Conservation (phyloP, 2,329 filamentous ascomycete species). For the Beauveria scarabaeidicola region DNA sequence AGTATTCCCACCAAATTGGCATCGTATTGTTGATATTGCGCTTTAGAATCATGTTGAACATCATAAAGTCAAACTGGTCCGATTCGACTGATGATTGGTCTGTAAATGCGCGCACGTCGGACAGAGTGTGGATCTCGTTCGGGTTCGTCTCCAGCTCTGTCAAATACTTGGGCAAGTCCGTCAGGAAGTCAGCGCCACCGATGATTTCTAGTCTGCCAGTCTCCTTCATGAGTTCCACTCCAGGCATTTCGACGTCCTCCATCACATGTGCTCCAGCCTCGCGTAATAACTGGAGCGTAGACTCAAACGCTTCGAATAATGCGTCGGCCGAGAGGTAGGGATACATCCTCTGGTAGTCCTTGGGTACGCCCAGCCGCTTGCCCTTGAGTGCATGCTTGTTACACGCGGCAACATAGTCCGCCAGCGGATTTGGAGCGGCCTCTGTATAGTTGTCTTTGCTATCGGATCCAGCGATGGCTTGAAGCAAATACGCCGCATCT, state of each 20-base stretch:
- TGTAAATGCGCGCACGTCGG: slow-evolving; percentile 47
- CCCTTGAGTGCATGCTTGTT: slow-evolving; percentile 42
- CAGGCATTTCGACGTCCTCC: slow-evolving; percentile 44
- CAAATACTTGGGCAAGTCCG: slow-evolving; percentile 48
- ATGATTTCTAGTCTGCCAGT: slow-evolving; percentile 42
- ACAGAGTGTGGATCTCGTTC: slow-evolving; percentile 41
- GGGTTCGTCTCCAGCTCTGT: slow-evolving; percentile 49
- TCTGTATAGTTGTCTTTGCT: slow-evolving; percentile 55
- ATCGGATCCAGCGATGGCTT: slow-evolving; percentile 55
- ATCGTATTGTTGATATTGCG: slow-evolving; percentile 46
- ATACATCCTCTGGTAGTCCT: slow-evolving; percentile 42
- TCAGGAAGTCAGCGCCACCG: slow-evolving; percentile 47
- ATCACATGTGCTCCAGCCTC: slow-evolving; percentile 50
- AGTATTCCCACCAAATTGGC: slow-evolving; percentile 49
- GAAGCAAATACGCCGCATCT: slow-evolving; percentile 55
- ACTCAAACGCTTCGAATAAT: slow-evolving; percentile 43
- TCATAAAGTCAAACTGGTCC: slow-evolving; percentile 49
- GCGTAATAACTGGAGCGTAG: slow-evolving; percentile 42
- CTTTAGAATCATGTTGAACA: slow-evolving; percentile 47
- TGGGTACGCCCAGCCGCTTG: slow-evolving; percentile 54
- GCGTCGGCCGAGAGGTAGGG: neutral
- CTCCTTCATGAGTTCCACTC: slow-evolving; percentile 39
- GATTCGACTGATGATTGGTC: slow-evolving; percentile 42
- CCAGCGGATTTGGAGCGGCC: slow-evolving; percentile 44
- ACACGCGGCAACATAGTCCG: slow-evolving; percentile 54